phyloP scores from a whole-genome alignment of 208 protist species.

The Acanthamoeba triangularis region DNA sequence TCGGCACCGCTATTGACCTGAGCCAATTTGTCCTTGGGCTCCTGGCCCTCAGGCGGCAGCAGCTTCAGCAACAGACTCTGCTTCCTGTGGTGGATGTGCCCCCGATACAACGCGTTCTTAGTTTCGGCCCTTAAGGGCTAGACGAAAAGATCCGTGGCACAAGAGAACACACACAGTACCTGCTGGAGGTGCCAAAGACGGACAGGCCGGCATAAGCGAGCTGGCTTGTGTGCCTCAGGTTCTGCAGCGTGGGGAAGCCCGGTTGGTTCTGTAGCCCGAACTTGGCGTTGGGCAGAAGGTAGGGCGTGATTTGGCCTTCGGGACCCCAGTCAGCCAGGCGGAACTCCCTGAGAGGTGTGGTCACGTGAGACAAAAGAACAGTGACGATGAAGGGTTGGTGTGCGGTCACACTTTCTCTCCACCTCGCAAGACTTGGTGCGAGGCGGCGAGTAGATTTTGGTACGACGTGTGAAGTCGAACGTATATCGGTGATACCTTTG shows the following conservation, averaged over 20 bases:
- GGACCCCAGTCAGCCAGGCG: slow-evolving; percentile 8
- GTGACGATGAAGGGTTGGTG: not conserved
- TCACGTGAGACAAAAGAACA: not conserved
- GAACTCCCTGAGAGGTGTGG: not conserved
- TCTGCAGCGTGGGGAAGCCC: slow-evolving; percentile 68
- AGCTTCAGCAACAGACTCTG: slow-evolving; percentile 54
- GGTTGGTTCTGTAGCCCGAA: slow-evolving; percentile 20
- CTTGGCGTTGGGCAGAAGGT: slow-evolving; percentile 14
- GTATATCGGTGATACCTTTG: not conserved
- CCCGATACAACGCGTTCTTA: not conserved
- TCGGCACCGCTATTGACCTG: not conserved
- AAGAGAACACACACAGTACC: not conserved
- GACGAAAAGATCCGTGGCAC: too few relatives aligned
- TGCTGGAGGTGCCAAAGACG: slow-evolving; percentile 62
- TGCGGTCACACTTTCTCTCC: too few relatives aligned
- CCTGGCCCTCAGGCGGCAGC: not conserved
- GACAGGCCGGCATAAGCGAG: slow-evolving; percentile 68
- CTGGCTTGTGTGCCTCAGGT: not conserved
- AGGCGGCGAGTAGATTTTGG: not conserved
- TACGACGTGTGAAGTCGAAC: not conserved
- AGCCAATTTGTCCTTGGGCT: not conserved
- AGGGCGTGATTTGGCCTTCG: not conserved
- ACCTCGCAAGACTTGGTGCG: not conserved
- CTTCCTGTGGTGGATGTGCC: not conserved
- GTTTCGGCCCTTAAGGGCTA: too few relatives aligned